Evolutionary conservation across 306 rosid species (phyloP).

Genomic region (Cicer judaicum): DNA sequence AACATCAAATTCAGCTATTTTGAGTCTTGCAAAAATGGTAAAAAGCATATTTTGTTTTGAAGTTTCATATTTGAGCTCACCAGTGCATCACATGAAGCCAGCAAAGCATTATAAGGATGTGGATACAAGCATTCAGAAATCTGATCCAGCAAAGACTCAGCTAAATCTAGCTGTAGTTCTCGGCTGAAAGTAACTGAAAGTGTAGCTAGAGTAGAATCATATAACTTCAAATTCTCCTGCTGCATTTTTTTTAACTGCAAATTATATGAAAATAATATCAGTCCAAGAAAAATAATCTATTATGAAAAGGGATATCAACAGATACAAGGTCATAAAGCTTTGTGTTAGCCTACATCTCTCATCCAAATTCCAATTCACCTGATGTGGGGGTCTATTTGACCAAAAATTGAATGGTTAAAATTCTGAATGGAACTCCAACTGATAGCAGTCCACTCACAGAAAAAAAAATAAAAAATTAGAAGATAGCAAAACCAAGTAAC

Average conservation of each 20-base stretch:
- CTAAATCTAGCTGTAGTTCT: slow-evolving; percentile 69
- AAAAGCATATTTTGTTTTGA: slow-evolving; percentile 18
- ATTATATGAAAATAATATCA: slow-evolving; percentile 41
- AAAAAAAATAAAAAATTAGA: background rate
- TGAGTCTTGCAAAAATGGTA: slow-evolving; percentile 38
- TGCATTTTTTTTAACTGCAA: slow-evolving; percentile 72
- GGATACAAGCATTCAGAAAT: slow-evolving; percentile 51
- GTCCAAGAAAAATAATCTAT: slow-evolving; percentile 16
- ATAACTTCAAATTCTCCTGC: slow-evolving; percentile 69
- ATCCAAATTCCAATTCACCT: slow-evolving; percentile 40
- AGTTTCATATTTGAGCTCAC: slow-evolving; percentile 58
- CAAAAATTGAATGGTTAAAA: slow-evolving; percentile 3
- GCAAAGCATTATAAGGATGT: slow-evolving; percentile 66
- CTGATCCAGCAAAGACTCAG: slow-evolving; percentile 72
- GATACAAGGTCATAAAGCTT: slow-evolving; percentile 27
- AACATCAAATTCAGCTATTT: slow-evolving; percentile 19
- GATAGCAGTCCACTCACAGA: slow-evolving; percentile 11
- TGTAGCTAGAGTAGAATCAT: slow-evolving; percentile 65
- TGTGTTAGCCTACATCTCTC: slow-evolving; percentile 23
- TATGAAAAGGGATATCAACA: slow-evolving; percentile 25
- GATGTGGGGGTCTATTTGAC: slow-evolving; percentile 13
- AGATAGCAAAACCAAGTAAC: slow-evolving; percentile 31
- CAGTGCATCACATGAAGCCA: slow-evolving; percentile 67
- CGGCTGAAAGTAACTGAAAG: slow-evolving; percentile 70
- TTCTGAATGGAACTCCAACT: slow-evolving; percentile 31